A percentile compares a stretch with the other conserved stretches of the same genome.
phyloP scores from a whole-genome alignment of 2,329 filamentous ascomycete genomes.

The Trichoderma lentiforme region DNA sequence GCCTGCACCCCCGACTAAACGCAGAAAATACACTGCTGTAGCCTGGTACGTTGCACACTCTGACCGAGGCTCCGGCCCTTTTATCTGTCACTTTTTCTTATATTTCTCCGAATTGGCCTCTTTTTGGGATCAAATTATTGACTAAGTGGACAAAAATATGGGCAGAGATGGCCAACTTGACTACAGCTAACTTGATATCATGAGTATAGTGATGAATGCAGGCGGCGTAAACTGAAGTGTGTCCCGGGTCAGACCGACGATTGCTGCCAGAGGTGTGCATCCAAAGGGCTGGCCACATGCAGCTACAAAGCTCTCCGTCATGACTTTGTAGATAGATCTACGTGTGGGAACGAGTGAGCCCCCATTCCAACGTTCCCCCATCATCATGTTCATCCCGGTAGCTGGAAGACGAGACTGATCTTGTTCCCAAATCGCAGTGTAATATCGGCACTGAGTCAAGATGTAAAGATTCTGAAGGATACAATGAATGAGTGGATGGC shows the following conservation, averaged over 20 bases:
- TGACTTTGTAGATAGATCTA: background rate
- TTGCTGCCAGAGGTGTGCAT: background rate
- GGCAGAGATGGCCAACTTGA: background rate
- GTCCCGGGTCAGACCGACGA: background rate
- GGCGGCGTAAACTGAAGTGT: background rate
- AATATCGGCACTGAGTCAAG: background rate
- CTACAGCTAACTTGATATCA: slow-evolving; percentile 10
- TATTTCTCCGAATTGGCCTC: background rate
- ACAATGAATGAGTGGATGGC: background rate
- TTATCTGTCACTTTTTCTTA: background rate
- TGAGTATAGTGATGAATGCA: background rate
- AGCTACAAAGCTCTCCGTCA: background rate
- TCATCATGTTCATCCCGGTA: background rate
- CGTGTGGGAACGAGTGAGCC: background rate
- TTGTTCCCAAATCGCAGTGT: background rate
- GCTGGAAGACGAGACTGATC: background rate
- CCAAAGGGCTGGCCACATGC: background rate
- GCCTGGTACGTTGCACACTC: slow-evolving; percentile 31
- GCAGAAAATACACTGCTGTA: slow-evolving; percentile 36
- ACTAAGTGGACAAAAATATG: background rate
- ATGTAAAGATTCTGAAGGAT: background rate
- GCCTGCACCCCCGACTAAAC: background rate
- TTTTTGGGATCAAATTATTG: background rate
- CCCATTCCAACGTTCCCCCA: background rate
- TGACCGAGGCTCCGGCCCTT: background rate